Evolutionary conservation across 2,329 filamentous ascomycete genomes (phyloP), one percentile per base, ranked within the genome.

Genomic region (Exophiala sp.): DNA sequence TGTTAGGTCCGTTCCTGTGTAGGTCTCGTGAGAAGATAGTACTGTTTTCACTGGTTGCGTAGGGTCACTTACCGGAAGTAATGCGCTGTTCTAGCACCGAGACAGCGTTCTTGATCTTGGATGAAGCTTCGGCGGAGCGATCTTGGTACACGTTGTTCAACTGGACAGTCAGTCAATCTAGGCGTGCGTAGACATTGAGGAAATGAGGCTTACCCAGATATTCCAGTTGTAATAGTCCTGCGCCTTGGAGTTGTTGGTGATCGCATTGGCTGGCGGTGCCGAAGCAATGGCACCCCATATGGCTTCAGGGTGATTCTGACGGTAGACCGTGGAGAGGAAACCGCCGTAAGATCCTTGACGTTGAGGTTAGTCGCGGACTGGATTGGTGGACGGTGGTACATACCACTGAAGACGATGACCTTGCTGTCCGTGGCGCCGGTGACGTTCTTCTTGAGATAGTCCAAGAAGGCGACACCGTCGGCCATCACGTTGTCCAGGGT

Each of bases 81-180:
- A 47, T 35, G 18, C 29, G 32, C 16, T 43, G 33, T 14, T 52
- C 33, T 6, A 52, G n/a, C n/a, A 29, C 38, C 2, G 11, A 7
- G 50, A 47, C 18, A 12, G 42, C 50, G 14, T 47, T 47, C 14
- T 42, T 34, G 50, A 52, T 47, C 16, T 52, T 52, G 42, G 16
- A n/a, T 10, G 38, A 33, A 12, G 42, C 50, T 16, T 33, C 20
- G 2, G 33, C 39, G 12, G 41, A 47, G 18, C 32, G 12, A 14
- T 47, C 42, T 8, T 38, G 42, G 29, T 52, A 52, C 18, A 50
- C 36, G 20, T 50, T 50, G 35, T 50, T 50, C 10, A 41, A 14
- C 47, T 32, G 20, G 11, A 10, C 9, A 10, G 41, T 14, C 21
- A 18, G 50, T 52, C 21, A 24, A 12, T n/a, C 33, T 18, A 18